Evolutionary conservation across 2,329 filamentous ascomycete genomes (phyloP), one percentile per base, ranked within the genome.

Genomic region (Cladorrhinum sp.): DNA sequence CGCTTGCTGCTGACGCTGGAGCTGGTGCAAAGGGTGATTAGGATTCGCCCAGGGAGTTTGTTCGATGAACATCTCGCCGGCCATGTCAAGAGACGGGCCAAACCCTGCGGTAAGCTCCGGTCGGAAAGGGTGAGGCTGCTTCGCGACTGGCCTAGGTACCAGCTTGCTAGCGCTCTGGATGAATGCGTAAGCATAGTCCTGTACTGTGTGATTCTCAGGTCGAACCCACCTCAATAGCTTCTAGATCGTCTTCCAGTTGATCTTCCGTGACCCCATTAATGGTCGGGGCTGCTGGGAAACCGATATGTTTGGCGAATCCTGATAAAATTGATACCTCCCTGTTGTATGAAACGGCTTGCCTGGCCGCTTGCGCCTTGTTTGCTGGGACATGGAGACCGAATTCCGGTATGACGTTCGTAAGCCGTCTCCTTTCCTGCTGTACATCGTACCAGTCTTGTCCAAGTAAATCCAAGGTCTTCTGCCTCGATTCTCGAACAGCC

Each of bases 1-100:
- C 55, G 3, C 42, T 57, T 26, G 23, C 4, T 75, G 71, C 62
- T 79, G 77, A 46, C 77, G 74, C 48, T 76, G 73, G 57, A 77
- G 72, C 64, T 84, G 82, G 71, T 91, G 87, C 9, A 86, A 83
- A 6, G 89, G 87, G 71, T 92, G 88, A 67, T 94, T 91, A 18
- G 92, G 91, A 71, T 96, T 96, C 36, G 92, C 92, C 93, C 93
- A 97, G 1, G 92, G 89, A 4, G 91, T 96, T 67, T 94, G 88
- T 70, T 96, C 91, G 59, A 96, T 82, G 68, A 95, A 96, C 65
- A 94, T 89, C 73, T 96, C 91, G 68, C 91, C 90, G 23, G 90
- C 90, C 42, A 88, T 84, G 69, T 84, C 83, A 21, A 57, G 54
- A n/a, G 54, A 48, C 8, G 39, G 24, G 16, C 54, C 54, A 33